Percentiles rank a stretch among this genome's conserved stretches.
phyloP scores from a whole-genome alignment of 2,329 filamentous ascomycete genomes.

The Beauveria brongniartii region DNA sequence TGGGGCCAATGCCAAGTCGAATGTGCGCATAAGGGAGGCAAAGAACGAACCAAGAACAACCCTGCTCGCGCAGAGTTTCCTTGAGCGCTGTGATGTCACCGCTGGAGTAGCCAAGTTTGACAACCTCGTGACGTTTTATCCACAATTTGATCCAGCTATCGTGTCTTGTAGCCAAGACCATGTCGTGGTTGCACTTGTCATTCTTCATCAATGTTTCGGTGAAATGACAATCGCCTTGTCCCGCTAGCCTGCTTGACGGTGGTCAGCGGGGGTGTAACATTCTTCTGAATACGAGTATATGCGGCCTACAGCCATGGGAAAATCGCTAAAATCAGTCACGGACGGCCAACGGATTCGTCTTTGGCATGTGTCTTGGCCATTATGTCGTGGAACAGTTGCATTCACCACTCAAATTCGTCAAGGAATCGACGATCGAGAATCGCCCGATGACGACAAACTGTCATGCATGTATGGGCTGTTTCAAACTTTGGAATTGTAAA shows the following conservation, averaged over 20 bases:
- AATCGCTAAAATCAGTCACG: slow-evolving; percentile 30
- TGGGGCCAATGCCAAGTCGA: slow-evolving; percentile 42
- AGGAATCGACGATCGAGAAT: neutral
- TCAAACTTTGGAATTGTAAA: neutral
- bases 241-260: slow-evolving; percentile 31
- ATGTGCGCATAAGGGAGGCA: slow-evolving; percentile 49
- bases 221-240: slow-evolving; percentile 30
- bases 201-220: slow-evolving; percentile 33
- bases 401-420: neutral
- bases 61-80: slow-evolving; percentile 42
- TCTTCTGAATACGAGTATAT: slow-evolving; percentile 16
- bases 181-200: slow-evolving; percentile 34
- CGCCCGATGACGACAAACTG: neutral
- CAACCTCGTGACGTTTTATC: slow-evolving; percentile 33
- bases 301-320: slow-evolving; percentile 32
- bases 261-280: neutral
- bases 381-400: neutral
- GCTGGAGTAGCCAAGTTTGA: slow-evolving; percentile 36
- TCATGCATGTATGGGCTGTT: neutral
- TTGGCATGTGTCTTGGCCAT: slow-evolving; percentile 15
- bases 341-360: slow-evolving; percentile 17
- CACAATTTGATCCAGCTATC: slow-evolving; percentile 32
- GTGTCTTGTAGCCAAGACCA: slow-evolving; percentile 43
- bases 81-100: slow-evolving; percentile 31
- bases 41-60: slow-evolving; percentile 50